phyloP scores from a whole-genome alignment of 164 flowering plant species.

The Sedum album region DNA sequence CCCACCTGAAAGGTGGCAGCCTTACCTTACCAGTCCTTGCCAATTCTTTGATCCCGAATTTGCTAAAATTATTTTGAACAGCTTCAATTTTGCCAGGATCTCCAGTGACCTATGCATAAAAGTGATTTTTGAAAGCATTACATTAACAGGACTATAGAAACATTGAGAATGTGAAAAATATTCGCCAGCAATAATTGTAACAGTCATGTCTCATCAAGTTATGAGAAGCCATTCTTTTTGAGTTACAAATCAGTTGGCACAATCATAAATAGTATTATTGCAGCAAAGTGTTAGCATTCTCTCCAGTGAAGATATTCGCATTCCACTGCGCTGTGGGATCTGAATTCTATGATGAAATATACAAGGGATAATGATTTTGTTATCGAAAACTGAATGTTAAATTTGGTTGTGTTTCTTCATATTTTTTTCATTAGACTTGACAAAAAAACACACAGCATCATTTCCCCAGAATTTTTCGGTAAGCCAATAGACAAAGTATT shows the following conservation, averaged over 20 bases:
- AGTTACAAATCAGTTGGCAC: not conserved
- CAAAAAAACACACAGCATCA: not conserved
- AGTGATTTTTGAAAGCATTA: constrained; percentile 1
- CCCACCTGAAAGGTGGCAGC: constrained; percentile 3
- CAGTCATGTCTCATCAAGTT: not conserved
- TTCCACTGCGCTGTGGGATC: too few species aligned
- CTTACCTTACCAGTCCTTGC: constrained; percentile 95
- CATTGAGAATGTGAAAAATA: too few species aligned
- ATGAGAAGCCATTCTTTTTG: not conserved
- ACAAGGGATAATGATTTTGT: not conserved
- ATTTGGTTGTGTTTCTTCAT: not conserved
- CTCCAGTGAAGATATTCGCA: not conserved
- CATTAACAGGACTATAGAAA: not conserved
- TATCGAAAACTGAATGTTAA: not conserved
- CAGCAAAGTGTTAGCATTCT: not conserved
- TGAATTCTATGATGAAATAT: too few species aligned
- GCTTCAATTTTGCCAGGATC: constrained; percentile 99
- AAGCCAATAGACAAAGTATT: not conserved
- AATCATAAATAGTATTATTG: not conserved
- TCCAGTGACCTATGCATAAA: constrained; percentile 70
- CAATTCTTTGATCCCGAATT: constrained; percentile 83
- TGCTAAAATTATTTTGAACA: constrained; percentile 58
- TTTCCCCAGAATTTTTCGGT: not conserved
- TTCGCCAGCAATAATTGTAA: too few species aligned
- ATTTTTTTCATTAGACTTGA: not conserved